Conservation (phyloP, 1,139 yeast species). For the Suhomyces atakaporum region DNA sequence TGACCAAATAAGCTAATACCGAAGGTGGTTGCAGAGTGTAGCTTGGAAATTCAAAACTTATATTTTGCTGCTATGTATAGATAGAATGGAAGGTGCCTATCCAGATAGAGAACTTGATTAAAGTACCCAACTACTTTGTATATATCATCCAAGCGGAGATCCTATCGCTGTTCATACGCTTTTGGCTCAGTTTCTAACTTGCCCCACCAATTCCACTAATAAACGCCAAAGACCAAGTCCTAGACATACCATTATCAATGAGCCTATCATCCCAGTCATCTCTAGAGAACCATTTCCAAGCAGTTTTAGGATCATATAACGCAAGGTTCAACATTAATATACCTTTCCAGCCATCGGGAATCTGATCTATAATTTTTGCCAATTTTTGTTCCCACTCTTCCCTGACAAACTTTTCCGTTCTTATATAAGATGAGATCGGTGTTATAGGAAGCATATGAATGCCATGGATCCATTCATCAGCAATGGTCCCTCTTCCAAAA, state of each 20-base stretch:
- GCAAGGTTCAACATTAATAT: conserved; percentile 44
- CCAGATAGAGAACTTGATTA: too few species aligned
- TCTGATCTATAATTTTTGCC: conserved; percentile 31
- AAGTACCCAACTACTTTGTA: too few species aligned
- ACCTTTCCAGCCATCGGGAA: conserved; percentile 51
- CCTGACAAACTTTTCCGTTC: conserved; percentile 37
- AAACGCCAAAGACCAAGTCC: conserved; percentile 48
- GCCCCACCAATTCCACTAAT: conserved; percentile 42
- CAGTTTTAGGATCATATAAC: conserved; percentile 34
- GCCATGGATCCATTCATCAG: conserved; percentile 51
- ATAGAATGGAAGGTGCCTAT: too few species aligned
- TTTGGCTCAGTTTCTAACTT: too few species aligned
- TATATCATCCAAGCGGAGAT: too few species aligned
- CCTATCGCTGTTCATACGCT: too few species aligned
- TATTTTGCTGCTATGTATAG: too few species aligned
- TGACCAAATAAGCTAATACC: too few species aligned
- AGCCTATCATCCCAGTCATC: conserved; percentile 39
- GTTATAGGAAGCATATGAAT: conserved; percentile 52
- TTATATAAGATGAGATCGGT: conserved; percentile 43
- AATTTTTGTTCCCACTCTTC: conserved; percentile 49
- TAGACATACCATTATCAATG: conserved; percentile 48
- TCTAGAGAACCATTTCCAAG: conserved; percentile 45
- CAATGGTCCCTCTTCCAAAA: conserved; percentile 46
- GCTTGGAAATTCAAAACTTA: too few species aligned
- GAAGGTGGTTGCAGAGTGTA: too few species aligned